Conservation (phyloP, 2,329 filamentous ascomycete species). For the Microdochium trichocladiopsis region DNA sequence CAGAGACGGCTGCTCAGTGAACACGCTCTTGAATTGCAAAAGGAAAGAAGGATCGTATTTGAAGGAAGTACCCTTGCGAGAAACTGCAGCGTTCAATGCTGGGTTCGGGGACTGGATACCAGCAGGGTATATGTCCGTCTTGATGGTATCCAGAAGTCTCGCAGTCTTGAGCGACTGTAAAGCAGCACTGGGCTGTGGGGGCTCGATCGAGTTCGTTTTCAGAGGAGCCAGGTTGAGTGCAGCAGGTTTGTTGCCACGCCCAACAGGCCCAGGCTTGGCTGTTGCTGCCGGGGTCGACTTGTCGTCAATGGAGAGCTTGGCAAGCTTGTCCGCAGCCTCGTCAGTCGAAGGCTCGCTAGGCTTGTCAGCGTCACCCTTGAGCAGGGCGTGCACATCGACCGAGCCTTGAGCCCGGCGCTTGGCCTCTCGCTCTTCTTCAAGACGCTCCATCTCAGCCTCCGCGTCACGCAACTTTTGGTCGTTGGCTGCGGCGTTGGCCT, state of each 20-base stretch:
- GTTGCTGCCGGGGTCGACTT: conserved; percentile 43
- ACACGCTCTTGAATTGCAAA: conserved; percentile 91
- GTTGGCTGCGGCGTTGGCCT: conserved; percentile 44
- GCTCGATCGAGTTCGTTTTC: conserved; percentile 80
- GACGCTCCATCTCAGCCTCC: conserved; percentile 64
- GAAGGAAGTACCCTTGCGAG: conserved; percentile 75
- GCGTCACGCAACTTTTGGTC: conserved; percentile 64
- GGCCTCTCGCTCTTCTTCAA: conserved; percentile 64
- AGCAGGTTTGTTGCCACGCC: conserved; percentile 66
- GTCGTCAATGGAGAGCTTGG: conserved; percentile 39
- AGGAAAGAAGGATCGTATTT: conserved; percentile 95
- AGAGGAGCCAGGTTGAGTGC: conserved; percentile 79
- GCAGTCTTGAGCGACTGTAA: conserved; percentile 90
- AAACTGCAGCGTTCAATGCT: conserved; percentile 73
- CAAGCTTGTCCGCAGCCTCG: conserved; percentile 40
- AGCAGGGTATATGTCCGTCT: conserved; percentile 72
- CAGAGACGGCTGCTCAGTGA: conserved; percentile 90
- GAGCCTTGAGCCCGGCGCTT: conserved; percentile 42
- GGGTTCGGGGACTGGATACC: conserved; percentile 88
- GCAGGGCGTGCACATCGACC: conserved; percentile 25
- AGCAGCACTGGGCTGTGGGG: conserved; percentile 86
- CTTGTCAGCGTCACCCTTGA: conserved; percentile 34
- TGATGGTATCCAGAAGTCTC: conserved; percentile 75
- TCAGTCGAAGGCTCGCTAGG: conserved; percentile 26
- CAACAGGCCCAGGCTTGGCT: conserved; percentile 44